Conservation (phyloP, 2,329 filamentous ascomycete species). For the Fusarium avenaceum region DNA sequence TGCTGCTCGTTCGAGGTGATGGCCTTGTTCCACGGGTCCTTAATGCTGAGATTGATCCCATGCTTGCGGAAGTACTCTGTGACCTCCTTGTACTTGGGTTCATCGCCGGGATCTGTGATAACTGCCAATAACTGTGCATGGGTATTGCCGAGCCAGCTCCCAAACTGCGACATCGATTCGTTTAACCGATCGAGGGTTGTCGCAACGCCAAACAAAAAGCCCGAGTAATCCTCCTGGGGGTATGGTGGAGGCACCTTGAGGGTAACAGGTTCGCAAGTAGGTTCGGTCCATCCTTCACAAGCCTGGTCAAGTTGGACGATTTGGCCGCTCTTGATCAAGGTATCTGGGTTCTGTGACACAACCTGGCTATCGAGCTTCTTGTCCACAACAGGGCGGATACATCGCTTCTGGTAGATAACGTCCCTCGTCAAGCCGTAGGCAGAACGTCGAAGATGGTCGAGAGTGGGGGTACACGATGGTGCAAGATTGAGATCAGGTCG, state of each 20-base stretch:
- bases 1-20: slow-evolving; percentile 67
- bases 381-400: slow-evolving; percentile 57
- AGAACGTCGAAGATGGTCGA: slow-evolving; percentile 51
- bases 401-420: slow-evolving; percentile 61
- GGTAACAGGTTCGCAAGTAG: slow-evolving; percentile 58
- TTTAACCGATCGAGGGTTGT: slow-evolving; percentile 65
- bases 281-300: slow-evolving; percentile 44
- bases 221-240: slow-evolving; percentile 59
- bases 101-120: slow-evolving; percentile 60
- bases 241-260: slow-evolving; percentile 62
- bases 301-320: slow-evolving; percentile 48
- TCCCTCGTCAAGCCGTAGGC: slow-evolving; percentile 56
- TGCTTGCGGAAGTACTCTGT: slow-evolving; percentile 48
- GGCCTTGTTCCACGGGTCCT: slow-evolving; percentile 51
- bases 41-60: slow-evolving; percentile 54
- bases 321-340: slow-evolving; percentile 55
- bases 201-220: slow-evolving; percentile 70
- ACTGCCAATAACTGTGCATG: slow-evolving; percentile 65
- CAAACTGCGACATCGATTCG: slow-evolving; percentile 64
- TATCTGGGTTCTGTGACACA: slow-evolving; percentile 55
- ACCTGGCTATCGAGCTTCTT: slow-evolving; percentile 53
- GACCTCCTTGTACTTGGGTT: slow-evolving; percentile 48
- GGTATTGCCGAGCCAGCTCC: slow-evolving; percentile 68
- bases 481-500: slow-evolving; percentile 39
- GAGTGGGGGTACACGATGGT: slow-evolving; percentile 45